Conservation (phyloP, 257 asterid genomes). For the Lavandula angustifolia region DNA sequence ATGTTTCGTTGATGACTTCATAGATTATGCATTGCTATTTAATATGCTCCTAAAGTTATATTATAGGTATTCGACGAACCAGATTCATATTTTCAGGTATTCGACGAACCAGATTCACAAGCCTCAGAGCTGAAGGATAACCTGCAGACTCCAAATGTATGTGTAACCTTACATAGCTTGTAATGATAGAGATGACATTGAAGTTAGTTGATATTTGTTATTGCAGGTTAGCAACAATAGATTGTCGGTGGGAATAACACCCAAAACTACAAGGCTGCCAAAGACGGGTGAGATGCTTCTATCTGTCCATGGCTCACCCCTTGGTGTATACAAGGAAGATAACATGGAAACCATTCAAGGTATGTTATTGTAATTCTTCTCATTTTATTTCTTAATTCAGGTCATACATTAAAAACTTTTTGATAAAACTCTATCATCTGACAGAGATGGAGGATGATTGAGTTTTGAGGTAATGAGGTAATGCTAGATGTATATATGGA, state of each 20-base stretch:
- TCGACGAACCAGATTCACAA: conserved; percentile 66
- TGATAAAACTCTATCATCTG: conserved; percentile 3
- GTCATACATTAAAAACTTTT: background rate
- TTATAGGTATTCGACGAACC: no score
- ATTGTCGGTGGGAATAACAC: conserved; percentile 77
- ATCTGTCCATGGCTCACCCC: conserved; percentile 88
- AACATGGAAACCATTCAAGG: conserved; percentile 94
- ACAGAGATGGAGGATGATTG: conserved; percentile 49
- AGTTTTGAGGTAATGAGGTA: conserved; percentile 1
- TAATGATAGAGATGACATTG: no score
- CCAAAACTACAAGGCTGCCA: conserved; percentile 76
- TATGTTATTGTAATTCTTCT: no score
- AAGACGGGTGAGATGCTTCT: conserved; percentile 80
- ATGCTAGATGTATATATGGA: conserved; percentile 4
- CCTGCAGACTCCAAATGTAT: conserved; percentile 80
- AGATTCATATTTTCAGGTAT: conserved; percentile 50
- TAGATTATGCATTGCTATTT: background rate
- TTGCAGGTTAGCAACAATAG: conserved; percentile 62
- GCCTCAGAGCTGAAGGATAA: conserved; percentile 51
- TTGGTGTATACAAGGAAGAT: conserved; percentile 86
- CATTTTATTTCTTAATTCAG: background rate
- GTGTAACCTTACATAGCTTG: no score
- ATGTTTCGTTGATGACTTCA: background rate
- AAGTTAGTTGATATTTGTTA: background rate
- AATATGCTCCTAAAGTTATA: conserved; percentile 12